phyloP scores from a whole-genome alignment of 345 rosid species.

The Streptanthus diversifolius region DNA sequence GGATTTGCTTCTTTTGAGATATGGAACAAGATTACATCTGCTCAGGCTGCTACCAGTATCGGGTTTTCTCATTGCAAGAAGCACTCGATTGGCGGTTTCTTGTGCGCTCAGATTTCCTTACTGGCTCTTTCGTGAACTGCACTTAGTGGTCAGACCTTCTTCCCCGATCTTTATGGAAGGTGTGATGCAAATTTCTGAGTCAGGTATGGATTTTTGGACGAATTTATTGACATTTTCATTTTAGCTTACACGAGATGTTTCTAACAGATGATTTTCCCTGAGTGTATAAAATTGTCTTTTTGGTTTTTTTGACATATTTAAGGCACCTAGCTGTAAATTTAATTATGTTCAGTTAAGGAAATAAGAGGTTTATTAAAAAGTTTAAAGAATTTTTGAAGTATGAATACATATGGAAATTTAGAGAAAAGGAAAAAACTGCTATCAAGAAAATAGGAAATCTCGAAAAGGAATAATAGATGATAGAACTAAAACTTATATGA shows the following conservation, averaged over 20 bases:
- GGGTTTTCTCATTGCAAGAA: constrained; percentile 69
- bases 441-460: constrained; percentile 5
- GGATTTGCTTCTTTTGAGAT: constrained; percentile 44
- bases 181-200: constrained; percentile 59
- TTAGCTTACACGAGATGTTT: not conserved
- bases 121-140: constrained; percentile 85
- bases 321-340: not conserved
- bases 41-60: constrained; percentile 60
- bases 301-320: not conserved
- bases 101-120: constrained; percentile 58
- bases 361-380: not conserved
- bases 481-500: constrained; percentile 5
- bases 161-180: constrained; percentile 45
- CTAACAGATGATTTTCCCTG: not conserved
- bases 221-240: constrained; percentile 12
- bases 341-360: not conserved
- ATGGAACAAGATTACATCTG: constrained; percentile 64
- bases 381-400: not conserved
- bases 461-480: not conserved
- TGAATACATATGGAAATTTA: constrained; percentile 8
- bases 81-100: constrained; percentile 89
- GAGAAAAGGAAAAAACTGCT: not conserved
- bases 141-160: constrained; percentile 55
- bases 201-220: constrained; percentile 54
- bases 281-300: not conserved